Conservation (phyloP, 306 rosid genomes). For the Leucaena leucocephala region DNA sequence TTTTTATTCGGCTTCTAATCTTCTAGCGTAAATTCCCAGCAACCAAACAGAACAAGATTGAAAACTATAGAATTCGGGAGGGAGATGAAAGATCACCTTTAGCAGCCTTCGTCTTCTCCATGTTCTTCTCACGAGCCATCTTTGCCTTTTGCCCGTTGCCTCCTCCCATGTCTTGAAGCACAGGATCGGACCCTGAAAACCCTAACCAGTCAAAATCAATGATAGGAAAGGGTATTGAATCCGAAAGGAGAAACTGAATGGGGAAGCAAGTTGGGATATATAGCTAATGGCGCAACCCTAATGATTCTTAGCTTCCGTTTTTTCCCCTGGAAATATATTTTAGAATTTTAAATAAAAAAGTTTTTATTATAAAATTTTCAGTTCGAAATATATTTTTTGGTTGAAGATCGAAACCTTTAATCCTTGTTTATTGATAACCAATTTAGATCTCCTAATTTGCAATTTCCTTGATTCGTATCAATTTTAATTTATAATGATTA, state of each 20-base stretch:
- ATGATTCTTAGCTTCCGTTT: neutral
- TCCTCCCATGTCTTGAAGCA: constrained; percentile 69
- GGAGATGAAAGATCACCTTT: constrained; percentile 50
- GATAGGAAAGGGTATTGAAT: neutral
- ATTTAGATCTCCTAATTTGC: neutral
- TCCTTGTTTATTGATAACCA: too few relatives aligned
- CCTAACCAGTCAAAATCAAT: constrained; percentile 46
- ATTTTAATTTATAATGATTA: too few relatives aligned
- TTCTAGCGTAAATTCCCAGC: neutral
- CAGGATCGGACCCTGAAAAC: constrained; percentile 47
- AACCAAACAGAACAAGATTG: neutral
- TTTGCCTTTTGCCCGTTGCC: constrained; percentile 87
- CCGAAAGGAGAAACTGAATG: neutral
- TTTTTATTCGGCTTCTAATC: neutral
- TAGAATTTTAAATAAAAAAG: neutral
- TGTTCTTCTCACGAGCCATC: constrained; percentile 86
- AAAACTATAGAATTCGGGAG: neutral
- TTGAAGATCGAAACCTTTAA: neutral
- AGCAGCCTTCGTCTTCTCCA: constrained; percentile 62
- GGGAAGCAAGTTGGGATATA: neutral
- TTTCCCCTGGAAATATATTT: too few relatives aligned
- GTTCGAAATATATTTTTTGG: too few relatives aligned
- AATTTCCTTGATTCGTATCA: neutral
- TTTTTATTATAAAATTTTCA: too few relatives aligned
- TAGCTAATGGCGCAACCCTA: neutral